Evolutionary conservation across 2,329 filamentous ascomycete genomes (phyloP), one percentile per base, ranked within the genome.

Genomic region (Penicillium sp.): DNA sequence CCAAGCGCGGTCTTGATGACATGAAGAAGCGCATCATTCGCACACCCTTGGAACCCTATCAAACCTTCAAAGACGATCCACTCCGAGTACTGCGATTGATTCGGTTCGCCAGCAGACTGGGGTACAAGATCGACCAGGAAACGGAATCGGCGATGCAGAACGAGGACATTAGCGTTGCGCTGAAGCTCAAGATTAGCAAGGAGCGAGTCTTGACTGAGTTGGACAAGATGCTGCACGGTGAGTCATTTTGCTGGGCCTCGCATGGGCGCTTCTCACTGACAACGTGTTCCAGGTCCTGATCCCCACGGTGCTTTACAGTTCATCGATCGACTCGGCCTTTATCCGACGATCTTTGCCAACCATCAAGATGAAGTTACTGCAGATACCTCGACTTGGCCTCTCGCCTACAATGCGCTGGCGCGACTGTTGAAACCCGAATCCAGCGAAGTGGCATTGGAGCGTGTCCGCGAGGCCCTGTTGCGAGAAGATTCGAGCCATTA

Each of bases 21-120:
- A 86, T 98, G 85, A 74, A 82, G 36, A 79, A 81, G 2, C 85
- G 85, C 60, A 79, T 93, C 51, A 92, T 99, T 64, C 85, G 89
- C 55, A 98, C 95, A 3, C 94, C 94, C 0, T 78, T 98, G 43
- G 89, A 92, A 54, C 93, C 94, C 24, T 87, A 91, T 54, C 90
- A 96, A 72, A 99, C 94, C 0, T 98, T 99, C 77, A 92, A 88
- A 73, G 94, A 98, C 71, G 94, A 98, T 70, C 95, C 95, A 13
- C 80, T 99, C 24, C 85, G 95, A 18, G 90, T 98, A 3, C 79
- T 98, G 60, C 86, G 94, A 50, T 81, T 98, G 54, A 89, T 99
- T 51, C 87, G 95, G 56, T 98, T 99, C 77, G 91, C 94, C 4
- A 96, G 91, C 69, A 85, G 93, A 19, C 82, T 98, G 7, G 82